These are phyloP conservation scores for Mucor mucedo DNA, from an alignment of 371 early-diverging fungal species.

Conservation along the genomic window DNA sequence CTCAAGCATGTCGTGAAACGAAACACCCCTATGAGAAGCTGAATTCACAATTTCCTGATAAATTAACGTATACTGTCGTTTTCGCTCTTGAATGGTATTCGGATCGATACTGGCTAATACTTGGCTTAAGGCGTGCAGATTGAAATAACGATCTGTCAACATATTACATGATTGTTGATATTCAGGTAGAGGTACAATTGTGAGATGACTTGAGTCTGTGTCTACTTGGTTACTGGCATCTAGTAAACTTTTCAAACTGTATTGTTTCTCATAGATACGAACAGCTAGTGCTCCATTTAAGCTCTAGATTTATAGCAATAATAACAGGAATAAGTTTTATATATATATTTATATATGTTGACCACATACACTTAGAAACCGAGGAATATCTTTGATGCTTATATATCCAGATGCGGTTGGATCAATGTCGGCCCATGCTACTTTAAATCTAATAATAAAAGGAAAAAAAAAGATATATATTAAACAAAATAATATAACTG, in stretches of 20 bases:
- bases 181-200: constrained; percentile 20
- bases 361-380: constrained; percentile 42
- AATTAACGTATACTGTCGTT: constrained; percentile 40
- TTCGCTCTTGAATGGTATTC: constrained; percentile 33
- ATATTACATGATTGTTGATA: constrained; percentile 9
- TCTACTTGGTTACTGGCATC: constrained; percentile 34
- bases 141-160: constrained; percentile 34
- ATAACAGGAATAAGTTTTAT: background rate
- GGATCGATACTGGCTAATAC: constrained; percentile 44
- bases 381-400: constrained; percentile 41
- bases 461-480: background rate
- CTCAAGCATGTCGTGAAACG: constrained; percentile 51
- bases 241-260: constrained; percentile 38
- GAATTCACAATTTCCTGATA: constrained; percentile 39
- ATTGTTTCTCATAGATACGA: constrained; percentile 45
- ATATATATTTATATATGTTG: too few relatives aligned
- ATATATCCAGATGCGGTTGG: constrained; percentile 58
- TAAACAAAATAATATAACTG: too few relatives aligned
- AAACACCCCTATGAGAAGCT: constrained; percentile 39
- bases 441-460: constrained; percentile 42
- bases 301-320: constrained; percentile 15
- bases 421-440: constrained; percentile 53
- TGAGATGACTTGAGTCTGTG: constrained; percentile 25
- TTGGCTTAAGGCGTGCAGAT: constrained; percentile 33
- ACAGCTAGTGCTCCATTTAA: constrained; percentile 52